A percentile compares a stretch with the other conserved stretches of the same genome.
phyloP scores from a whole-genome alignment of 169 alveolate species.

The Eimeria tenella region DNA sequence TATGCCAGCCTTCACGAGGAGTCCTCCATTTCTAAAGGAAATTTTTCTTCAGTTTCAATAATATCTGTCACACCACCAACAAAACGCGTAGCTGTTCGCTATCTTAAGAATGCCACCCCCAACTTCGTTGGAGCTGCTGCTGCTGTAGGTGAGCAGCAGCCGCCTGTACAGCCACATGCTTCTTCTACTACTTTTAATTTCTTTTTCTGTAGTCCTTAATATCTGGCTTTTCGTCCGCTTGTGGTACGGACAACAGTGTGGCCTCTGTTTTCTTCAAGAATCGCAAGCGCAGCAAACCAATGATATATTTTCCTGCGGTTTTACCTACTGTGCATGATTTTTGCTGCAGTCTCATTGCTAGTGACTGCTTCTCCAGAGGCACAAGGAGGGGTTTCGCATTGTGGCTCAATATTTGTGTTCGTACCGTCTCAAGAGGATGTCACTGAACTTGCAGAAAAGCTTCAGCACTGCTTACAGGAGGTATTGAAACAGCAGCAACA shows the following conservation, averaged over 20 bases:
- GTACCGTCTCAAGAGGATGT: slow-evolving; percentile 41
- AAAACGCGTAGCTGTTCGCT: slow-evolving; percentile 50
- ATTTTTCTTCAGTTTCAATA: background rate
- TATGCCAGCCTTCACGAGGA: background rate
- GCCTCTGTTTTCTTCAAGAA: too few species aligned
- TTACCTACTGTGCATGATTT: background rate
- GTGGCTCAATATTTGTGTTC: slow-evolving; percentile 49
- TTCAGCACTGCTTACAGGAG: slow-evolving; percentile 18
- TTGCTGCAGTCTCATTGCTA: slow-evolving; percentile 58
- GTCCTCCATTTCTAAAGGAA: background rate
- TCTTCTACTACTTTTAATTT: background rate
- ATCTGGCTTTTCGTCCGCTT: too few species aligned
- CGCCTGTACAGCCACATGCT: background rate
- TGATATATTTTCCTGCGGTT: background rate
- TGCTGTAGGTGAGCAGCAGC: slow-evolving; percentile 49
- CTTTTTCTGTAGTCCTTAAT: too few species aligned
- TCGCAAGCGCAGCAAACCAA: background rate
- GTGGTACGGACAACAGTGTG: too few species aligned
- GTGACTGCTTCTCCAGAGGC: slow-evolving; percentile 31
- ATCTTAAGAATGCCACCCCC: slow-evolving; percentile 23
- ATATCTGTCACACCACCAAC: slow-evolving; percentile 40
- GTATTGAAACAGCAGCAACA: background rate
- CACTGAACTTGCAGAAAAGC: slow-evolving; percentile 15
- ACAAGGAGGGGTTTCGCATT: background rate
- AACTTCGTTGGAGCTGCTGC: slow-evolving; percentile 51